Conservation (phyloP, 768 basidiomycete genomes). For the Podaxis pistillaris region DNA sequence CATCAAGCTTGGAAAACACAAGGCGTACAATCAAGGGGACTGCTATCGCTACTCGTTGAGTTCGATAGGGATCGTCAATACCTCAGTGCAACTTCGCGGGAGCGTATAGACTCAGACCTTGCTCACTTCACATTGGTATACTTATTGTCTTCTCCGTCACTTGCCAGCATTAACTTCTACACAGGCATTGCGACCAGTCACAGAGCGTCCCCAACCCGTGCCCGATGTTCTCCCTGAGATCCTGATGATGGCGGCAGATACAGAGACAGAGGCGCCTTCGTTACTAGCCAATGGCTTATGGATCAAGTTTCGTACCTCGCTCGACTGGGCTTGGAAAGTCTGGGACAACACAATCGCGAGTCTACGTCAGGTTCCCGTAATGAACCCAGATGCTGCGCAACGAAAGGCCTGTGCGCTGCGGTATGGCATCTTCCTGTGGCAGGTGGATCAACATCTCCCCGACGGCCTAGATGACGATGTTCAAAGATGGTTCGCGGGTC, state of each 20-base stretch:
- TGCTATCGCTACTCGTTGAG: constrained; percentile 62
- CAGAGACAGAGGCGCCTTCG: constrained; percentile 58
- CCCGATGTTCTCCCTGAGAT: constrained; percentile 63
- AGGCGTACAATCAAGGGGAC: constrained; percentile 62
- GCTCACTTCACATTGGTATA: constrained; percentile 60
- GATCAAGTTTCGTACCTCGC: constrained; percentile 76
- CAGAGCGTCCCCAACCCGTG: constrained; percentile 37
- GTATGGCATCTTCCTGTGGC: constrained; percentile 69
- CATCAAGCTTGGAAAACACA: constrained; percentile 63
- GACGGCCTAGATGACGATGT: constrained; percentile 70
- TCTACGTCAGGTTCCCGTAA: constrained; percentile 63
- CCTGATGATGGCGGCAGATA: constrained; percentile 58
- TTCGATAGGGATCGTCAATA: constrained; percentile 57
- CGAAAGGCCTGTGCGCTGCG: constrained; percentile 56
- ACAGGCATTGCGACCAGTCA: constrained; percentile 48
- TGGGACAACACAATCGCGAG: constrained; percentile 83
- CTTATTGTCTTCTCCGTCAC: constrained; percentile 5
- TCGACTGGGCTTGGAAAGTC: constrained; percentile 78
- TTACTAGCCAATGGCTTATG: constrained; percentile 75
- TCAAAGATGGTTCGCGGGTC: constrained; percentile 68
- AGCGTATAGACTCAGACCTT: constrained; percentile 61
- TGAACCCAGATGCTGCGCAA: constrained; percentile 45
- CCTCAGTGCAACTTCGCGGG: constrained; percentile 52
- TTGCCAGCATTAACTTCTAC: background rate
- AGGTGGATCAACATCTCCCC: constrained; percentile 77